Evolutionary conservation across 768 basidiomycete genomes (phyloP), one percentile per base, ranked within the genome.

Genomic region (Xerocomellus dryophilus): DNA sequence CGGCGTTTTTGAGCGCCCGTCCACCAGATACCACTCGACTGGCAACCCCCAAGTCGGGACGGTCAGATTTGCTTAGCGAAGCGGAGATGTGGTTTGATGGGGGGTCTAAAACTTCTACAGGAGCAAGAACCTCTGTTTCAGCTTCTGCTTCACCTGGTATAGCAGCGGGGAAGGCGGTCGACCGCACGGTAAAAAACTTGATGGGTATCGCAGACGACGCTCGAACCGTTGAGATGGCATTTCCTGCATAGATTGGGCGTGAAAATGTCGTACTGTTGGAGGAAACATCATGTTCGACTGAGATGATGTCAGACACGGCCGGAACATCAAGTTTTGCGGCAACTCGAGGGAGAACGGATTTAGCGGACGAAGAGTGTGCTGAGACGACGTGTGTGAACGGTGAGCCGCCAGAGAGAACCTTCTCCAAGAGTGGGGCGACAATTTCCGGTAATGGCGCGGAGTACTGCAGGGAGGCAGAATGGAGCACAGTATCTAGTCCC

Each of bases 181-280:
- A 83, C 58, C 97, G 85, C 21, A 98, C 91, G 38, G 96, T 97
- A 74, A 98, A 93, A 70, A 99, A 84, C 71, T 98, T 98, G 75
- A 94, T 73, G 29, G 82, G 80, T 63, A 97, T 79, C 47, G 81
- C 80, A n/a, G 83, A 81, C 0, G 85, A 76, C 0, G 89, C 90
- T 54, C 86, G 85, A 61, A 99, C 86, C 40, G 94, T 96, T 23
- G 94, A 82, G 51, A 98, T 93, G 42, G 97, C 97, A 66, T 98
- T 98, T 45, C 97, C 97, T 21, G 97, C 97, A 64, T 99, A 98
- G 64, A 98, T 97, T 25, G 93, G 93, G 23, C 96, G 89, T 5
- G 89, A 85, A 70, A 95, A 98, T 1, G 85, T 91, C 36, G 92
- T 93, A 62, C 78, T 80, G 59, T 88, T 86, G 32, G 84, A 82